phyloP scores from a whole-genome alignment of 2,329 filamentous ascomycete species.

The Colletotrichum chrysophilum region DNA sequence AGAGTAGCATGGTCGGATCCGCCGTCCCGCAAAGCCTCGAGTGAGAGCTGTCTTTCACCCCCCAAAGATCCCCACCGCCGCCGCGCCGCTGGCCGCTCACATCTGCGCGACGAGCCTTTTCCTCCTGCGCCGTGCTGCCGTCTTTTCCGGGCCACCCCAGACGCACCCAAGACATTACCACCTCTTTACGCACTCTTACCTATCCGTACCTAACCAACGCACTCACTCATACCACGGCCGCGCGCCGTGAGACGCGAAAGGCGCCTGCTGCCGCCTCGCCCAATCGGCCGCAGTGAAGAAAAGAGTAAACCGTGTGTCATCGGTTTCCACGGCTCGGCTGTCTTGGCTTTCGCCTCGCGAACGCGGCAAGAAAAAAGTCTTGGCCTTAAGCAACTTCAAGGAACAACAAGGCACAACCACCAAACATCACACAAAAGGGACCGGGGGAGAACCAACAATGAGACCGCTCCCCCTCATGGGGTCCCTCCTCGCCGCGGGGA shows the following conservation, averaged over 20 bases:
- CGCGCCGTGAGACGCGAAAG: neutral
- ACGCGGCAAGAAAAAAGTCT: neutral
- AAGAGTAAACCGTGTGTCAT: neutral
- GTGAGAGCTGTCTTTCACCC: neutral
- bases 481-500: conserved; percentile 9
- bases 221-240: neutral
- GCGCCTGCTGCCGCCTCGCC: neutral
- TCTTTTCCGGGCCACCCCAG: neutral
- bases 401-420: neutral
- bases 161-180: neutral
- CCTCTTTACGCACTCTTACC: neutral
- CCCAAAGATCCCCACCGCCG: neutral
- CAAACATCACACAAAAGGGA: neutral
- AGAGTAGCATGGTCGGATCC: neutral
- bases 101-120: conserved; percentile 2
- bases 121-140: neutral
- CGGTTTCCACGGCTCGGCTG: neutral
- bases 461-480: conserved; percentile 15
- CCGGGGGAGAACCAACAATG: neutral
- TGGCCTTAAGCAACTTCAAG: neutral
- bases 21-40: neutral
- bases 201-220: neutral
- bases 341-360: neutral
- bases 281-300: neutral
- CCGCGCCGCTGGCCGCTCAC: neutral